Percentiles rank a stretch among this genome's conserved stretches.
These are phyloP conservation scores for Gillenia trifoliata DNA, from an alignment of 306 rosid species.

Conservation along the genomic window DNA sequence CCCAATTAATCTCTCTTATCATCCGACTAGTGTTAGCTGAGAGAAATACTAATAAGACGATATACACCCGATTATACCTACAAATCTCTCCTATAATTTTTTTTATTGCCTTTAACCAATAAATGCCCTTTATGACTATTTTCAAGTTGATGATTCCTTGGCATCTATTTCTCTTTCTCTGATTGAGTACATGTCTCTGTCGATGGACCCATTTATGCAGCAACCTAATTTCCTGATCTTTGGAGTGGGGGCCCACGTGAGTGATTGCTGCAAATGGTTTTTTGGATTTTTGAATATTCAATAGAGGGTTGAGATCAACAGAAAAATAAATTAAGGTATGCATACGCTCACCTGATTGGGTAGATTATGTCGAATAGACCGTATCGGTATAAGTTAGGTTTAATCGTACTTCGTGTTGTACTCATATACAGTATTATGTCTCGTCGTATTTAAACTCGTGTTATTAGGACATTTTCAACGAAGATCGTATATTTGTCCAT, in stretches of 20 bases:
- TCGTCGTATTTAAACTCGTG: background rate
- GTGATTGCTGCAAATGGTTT: slow-evolving; percentile 53
- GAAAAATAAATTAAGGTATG: background rate
- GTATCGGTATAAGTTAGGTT: background rate
- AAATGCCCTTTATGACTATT: slow-evolving; percentile 40
- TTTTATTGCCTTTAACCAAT: slow-evolving; percentile 31
- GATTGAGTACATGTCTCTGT: slow-evolving; percentile 61
- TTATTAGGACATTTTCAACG: no score
- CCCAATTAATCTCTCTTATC: no score
- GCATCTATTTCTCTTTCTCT: slow-evolving; percentile 30
- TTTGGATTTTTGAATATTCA: slow-evolving; percentile 8
- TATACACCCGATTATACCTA: no score
- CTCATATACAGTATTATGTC: background rate
- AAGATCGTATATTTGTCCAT: no score
- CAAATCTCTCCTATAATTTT: no score
- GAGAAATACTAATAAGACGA: no score
- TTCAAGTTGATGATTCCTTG: slow-evolving; percentile 49
- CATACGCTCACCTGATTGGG: background rate
- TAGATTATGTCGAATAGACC: background rate
- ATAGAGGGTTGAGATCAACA: background rate
- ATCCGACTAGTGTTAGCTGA: no score
- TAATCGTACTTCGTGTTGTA: background rate
- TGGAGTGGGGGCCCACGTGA: slow-evolving; percentile 53
- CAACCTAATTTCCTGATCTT: slow-evolving; percentile 60
- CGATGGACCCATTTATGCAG: slow-evolving; percentile 52